Percentiles rank a stretch among this genome's conserved stretches.
These are phyloP conservation scores for Tephrocybe sp. DNA, from an alignment of 768 basidiomycete genomes.

Conservation along the genomic window DNA sequence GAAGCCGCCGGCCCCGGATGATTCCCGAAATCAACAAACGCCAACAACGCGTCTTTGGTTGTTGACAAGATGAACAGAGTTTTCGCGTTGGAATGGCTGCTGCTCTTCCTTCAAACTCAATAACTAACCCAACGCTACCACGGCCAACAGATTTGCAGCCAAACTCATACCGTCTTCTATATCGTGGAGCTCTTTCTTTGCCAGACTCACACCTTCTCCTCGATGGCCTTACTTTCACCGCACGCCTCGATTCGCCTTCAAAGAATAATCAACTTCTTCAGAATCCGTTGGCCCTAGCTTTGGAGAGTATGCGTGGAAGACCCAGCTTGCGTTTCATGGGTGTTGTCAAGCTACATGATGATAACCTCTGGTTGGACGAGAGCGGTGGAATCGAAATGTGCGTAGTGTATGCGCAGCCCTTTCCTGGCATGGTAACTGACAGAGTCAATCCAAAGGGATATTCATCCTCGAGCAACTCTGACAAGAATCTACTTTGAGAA, in stretches of 20 bases:
- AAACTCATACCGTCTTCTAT: conserved; percentile 55
- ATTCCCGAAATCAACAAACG: conserved; percentile 5
- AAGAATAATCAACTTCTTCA: conserved; percentile 48
- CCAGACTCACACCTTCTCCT: conserved; percentile 71
- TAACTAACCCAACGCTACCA: conserved; percentile 21
- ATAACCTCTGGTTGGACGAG: conserved; percentile 56
- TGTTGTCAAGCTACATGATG: conserved; percentile 47
- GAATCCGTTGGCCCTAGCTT: conserved; percentile 65
- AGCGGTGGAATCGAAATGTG: conserved; percentile 44
- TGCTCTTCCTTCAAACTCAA: conserved; percentile 9
- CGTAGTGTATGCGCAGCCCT: conserved; percentile 6
- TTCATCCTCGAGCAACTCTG: conserved; percentile 63
- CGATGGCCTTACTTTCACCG: conserved; percentile 71
- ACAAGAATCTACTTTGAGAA: conserved; percentile 71
- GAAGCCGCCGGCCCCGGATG: background rate
- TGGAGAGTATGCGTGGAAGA: conserved; percentile 80
- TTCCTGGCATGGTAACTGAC: conserved; percentile 1
- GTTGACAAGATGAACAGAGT: conserved; percentile 6
- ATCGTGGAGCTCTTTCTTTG: conserved; percentile 70
- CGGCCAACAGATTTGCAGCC: conserved; percentile 11
- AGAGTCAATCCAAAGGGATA: conserved; percentile 45
- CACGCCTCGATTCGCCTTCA: conserved; percentile 40
- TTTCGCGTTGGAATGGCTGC: conserved; percentile 15
- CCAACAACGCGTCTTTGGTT: conserved; percentile 17
- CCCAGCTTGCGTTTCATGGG: conserved; percentile 61